Evolutionary conservation across 192 early-diverging fungal genomes (phyloP), one percentile per base, ranked within the genome.

Genomic region (Coemansia sp.): DNA sequence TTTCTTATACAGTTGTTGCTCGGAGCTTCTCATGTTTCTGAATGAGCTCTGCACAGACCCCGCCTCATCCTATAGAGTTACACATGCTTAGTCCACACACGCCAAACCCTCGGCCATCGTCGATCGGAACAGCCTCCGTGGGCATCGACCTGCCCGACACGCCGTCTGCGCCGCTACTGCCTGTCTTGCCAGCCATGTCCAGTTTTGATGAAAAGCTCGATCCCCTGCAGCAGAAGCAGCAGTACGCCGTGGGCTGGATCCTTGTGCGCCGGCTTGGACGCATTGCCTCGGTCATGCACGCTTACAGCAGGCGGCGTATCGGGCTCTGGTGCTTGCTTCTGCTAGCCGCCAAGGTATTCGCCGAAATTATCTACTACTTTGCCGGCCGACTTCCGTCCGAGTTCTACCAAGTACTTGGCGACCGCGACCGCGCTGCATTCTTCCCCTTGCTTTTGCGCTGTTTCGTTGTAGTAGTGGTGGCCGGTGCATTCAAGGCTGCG

Each of bases 351-450:
- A 75, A 76, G 61, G 61, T 81, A 32, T 34, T 50, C 0, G 73
- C 69, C 28, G 79, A 81, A 18, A 55, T 69, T 0, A 64, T 81
- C 31, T 81, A 88, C 2, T 94, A 92, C 64, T 89, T 69, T 67
- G 86, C 89, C 6, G 94, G 94, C 18, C 78, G 80, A 8, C 72
- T 89, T 51, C 87, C 93, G 0, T 89, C 90, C 18, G 70, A 85
- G 61, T 94, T 91, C 74, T 96, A 92, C 79, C 70, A 76, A 7
- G 86, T 91, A 10, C 77, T 96, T 48, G 87, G 84, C 5, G 81
- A 86, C 63, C 86, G 86, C 68, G 88, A 94, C 60, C 30, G 61
- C 4, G 51, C 67, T 17, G 87, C 76, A 4, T 96, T 94, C 69
- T 69, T 58, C 60, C 67, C 66, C n/a, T 71, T 92, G 20, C 60